Conservation (phyloP, 352 stramenopile species). For the Thalassiosira livingstoniorum region DNA sequence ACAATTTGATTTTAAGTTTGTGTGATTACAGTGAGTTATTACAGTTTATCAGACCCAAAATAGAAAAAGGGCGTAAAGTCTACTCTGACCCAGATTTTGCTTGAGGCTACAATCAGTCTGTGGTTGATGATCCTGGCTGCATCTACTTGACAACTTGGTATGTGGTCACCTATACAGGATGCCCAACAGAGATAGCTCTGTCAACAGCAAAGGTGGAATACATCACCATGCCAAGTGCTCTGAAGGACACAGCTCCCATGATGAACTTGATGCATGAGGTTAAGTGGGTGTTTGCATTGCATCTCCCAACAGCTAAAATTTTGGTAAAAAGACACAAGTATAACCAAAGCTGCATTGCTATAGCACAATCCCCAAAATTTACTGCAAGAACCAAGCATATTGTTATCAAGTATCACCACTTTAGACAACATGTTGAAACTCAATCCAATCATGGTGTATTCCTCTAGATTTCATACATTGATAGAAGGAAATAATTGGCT, state of each 20-base stretch:
- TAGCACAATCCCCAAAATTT: constrained; percentile 42
- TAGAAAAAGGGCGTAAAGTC: constrained; percentile 38
- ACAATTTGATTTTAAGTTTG: too few species aligned
- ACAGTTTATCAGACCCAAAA: constrained; percentile 34
- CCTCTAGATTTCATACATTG: constrained; percentile 20
- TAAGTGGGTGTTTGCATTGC: constrained; percentile 5
- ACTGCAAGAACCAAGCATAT: constrained; percentile 54
- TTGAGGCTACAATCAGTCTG: constrained; percentile 38
- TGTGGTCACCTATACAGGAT: constrained; percentile 35
- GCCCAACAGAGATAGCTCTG: constrained; percentile 40
- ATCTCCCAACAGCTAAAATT: neutral
- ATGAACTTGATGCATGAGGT: constrained; percentile 33
- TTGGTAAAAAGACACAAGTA: constrained; percentile 44
- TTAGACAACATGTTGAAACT: constrained; percentile 26
- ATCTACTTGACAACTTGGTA: constrained; percentile 28
- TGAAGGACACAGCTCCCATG: constrained; percentile 23
- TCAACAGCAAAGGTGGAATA: constrained; percentile 54
- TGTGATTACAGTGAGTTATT: too few species aligned
- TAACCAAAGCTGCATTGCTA: constrained; percentile 41
- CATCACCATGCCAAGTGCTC: constrained; percentile 45
- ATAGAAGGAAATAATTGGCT: constrained; percentile 10
- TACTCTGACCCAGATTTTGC: constrained; percentile 65
- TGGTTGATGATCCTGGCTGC: constrained; percentile 9
- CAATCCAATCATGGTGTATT: neutral
- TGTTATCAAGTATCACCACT: constrained; percentile 51